These are phyloP conservation scores for Colletotrichum sidae DNA, from an alignment of 2,329 filamentous ascomycete genomes.

Conservation along the genomic window DNA sequence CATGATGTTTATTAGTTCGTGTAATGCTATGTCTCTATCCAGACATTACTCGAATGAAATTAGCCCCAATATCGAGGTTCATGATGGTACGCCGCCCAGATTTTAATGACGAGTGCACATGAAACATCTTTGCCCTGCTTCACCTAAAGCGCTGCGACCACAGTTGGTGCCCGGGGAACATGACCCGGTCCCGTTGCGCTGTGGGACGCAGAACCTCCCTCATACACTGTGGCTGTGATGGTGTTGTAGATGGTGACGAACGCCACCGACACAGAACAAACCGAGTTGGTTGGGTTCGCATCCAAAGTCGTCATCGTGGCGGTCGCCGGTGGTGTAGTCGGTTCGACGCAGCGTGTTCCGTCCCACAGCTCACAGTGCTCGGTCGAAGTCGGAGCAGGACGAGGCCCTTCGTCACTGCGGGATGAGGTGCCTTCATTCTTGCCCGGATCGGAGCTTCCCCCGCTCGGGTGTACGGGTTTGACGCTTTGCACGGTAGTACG, in stretches of 20 bases:
- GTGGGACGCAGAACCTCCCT: not conserved
- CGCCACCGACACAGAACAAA: slow-evolving; percentile 45
- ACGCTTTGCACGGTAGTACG: slow-evolving; percentile 3
- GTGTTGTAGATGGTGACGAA: slow-evolving; percentile 52
- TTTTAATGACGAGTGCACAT: not conserved
- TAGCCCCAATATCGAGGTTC: not conserved
- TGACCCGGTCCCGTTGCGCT: slow-evolving; percentile 9
- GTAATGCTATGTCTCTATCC: not conserved
- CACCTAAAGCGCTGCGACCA: slow-evolving; percentile 1
- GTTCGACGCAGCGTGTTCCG: slow-evolving; percentile 29
- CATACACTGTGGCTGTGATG: slow-evolving; percentile 46
- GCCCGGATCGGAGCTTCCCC: not conserved
- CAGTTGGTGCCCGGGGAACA: slow-evolving; percentile 22
- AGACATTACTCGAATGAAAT: slow-evolving; percentile 32
- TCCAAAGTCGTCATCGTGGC: slow-evolving; percentile 23
- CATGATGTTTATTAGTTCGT: not conserved
- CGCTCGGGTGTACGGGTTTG: not conserved
- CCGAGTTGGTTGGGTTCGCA: slow-evolving; percentile 35
- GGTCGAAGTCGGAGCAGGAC: slow-evolving; percentile 14
- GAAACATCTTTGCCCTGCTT: not conserved
- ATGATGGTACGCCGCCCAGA: not conserved
- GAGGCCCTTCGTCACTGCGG: not conserved
- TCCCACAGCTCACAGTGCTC: slow-evolving; percentile 40
- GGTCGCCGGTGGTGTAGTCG: slow-evolving; percentile 4
- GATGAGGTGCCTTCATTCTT: not conserved